Evolutionary conservation across 228 moss, liverwort and hornwort species (phyloP).

Genomic region (Sphagnum fallax): DNA sequence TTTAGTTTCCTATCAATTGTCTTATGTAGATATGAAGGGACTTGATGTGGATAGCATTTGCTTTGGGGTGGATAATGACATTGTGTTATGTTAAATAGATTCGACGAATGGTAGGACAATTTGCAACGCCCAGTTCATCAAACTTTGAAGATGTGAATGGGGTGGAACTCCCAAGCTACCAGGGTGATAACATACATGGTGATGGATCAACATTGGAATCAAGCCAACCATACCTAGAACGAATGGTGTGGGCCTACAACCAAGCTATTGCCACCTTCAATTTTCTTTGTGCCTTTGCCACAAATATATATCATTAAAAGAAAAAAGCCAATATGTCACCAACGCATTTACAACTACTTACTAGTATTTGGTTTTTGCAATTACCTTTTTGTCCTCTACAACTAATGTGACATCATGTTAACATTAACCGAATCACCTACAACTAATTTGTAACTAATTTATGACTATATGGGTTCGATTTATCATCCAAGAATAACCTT

Average conservation of each 20-base stretch:
- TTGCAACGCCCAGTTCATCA: constrained; percentile 47
- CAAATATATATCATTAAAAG: constrained; percentile 8
- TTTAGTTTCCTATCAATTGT: too few species aligned
- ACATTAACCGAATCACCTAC: too few species aligned
- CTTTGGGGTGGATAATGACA: too few species aligned
- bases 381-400: too few species aligned
- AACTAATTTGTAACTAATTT: too few species aligned
- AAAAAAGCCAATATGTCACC: not conserved
- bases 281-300: constrained; percentile 49
- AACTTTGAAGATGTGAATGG: constrained; percentile 44
- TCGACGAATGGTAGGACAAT: constrained; percentile 55
- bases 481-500: too few species aligned
- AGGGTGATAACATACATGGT: constrained; percentile 49
- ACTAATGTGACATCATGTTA: too few species aligned
- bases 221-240: constrained; percentile 31
- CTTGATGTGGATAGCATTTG: too few species aligned
- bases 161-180: constrained; percentile 39
- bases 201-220: constrained; percentile 29
- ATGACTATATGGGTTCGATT: too few species aligned
- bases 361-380: too few species aligned
- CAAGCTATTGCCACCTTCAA: constrained; percentile 50
- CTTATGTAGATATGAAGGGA: too few species aligned
- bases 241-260: constrained; percentile 53
- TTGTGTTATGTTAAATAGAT: constrained; percentile 12
- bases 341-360: not conserved